Evolutionary conservation across 2,329 filamentous ascomycete genomes (phyloP), one percentile per base, ranked within the genome.

Genomic region (Colletotrichum sp.): DNA sequence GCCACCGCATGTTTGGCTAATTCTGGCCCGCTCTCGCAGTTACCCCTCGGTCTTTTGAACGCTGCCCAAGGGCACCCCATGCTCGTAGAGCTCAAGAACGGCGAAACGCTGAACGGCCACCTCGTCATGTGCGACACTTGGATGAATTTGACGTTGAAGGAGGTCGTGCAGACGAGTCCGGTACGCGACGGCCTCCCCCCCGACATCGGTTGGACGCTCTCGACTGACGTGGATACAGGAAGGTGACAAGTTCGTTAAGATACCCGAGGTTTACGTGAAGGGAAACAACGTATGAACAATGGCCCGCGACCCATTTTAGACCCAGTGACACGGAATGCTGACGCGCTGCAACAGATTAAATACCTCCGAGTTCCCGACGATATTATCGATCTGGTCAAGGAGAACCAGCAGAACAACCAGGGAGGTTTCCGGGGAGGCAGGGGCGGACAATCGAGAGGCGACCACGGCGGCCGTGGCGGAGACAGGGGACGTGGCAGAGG

Each of bases 121-220:
- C 89, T 99, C 75, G 94, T 98, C 84, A 95, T 94, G 85, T 99
- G 96, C 92, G 97, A 99, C 85, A 99, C 96, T 64, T 99, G 97
- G 96, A 99, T 99, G 97, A 99, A 99, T 87, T 88, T 99, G 80
- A 98, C 96, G 3, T 87, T 99, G 79, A 98, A 97, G 85, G 97
- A 98, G 85, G 97, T 99, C 26, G 95, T 98, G 43, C 96, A 98
- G 86, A 98, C 97, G 21, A 98, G 94, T 83, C 93, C 96, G 28
- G 92, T 94, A 86, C 67, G 89, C 69, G 32, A 34, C 34, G 52
- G 21, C 28, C 52, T 14, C 7, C 32, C 24, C 36, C 16, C 14
- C n/a, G 26, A 55, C 6, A 24, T 24, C 21, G 21, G 21, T 24
- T 6, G 5, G 10, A 55, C 30, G 32, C 14, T 26, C 34, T 34